A percentile compares a stretch with the other conserved stretches of the same genome.
phyloP scores from a whole-genome alignment of 1,139 yeast genomes.

The Suhomyces bolitotheri region DNA sequence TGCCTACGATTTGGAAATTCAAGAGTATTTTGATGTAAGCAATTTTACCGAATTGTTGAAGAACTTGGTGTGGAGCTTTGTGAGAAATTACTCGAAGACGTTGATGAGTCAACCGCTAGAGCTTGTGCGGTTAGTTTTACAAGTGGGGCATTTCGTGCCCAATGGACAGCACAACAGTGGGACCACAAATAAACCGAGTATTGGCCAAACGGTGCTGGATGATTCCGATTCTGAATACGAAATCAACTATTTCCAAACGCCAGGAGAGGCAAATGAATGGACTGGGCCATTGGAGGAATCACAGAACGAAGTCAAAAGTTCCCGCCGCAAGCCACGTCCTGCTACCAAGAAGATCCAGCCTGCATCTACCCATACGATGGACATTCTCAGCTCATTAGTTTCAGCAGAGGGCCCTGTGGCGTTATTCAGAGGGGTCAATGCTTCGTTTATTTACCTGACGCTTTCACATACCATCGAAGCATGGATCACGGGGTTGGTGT shows the following conservation, averaged over 20 bases:
- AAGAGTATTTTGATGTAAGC: slow-evolving; percentile 61
- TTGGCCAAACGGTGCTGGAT: slow-evolving; percentile 5
- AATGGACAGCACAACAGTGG: neutral
- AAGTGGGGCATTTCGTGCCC: slow-evolving; percentile 62
- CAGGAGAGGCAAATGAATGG: slow-evolving; percentile 18
- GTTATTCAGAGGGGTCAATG: slow-evolving; percentile 82
- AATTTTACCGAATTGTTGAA: slow-evolving; percentile 56
- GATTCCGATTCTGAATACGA: slow-evolving; percentile 30
- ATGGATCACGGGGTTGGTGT: slow-evolving; percentile 85
- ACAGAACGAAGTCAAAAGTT: neutral
- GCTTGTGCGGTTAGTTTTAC: slow-evolving; percentile 73
- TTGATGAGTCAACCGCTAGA: slow-evolving; percentile 87
- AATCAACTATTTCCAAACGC: slow-evolving; percentile 53
- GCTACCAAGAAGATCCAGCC: slow-evolving; percentile 50
- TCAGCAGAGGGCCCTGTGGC: slow-evolving; percentile 83
- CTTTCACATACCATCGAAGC: slow-evolving; percentile 79
- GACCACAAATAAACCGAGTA: neutral
- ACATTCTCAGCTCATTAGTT: slow-evolving; percentile 66
- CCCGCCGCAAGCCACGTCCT: slow-evolving; percentile 8
- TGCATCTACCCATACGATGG: slow-evolving; percentile 64
- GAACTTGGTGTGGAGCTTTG: slow-evolving; percentile 58
- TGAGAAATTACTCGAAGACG: slow-evolving; percentile 66
- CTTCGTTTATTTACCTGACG: slow-evolving; percentile 77
- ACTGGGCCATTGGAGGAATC: neutral
- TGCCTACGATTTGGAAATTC: slow-evolving; percentile 64